Base-by-base conservation (phyloP, 805 yeast species). In the Kodamaea laetipori region DNA sequence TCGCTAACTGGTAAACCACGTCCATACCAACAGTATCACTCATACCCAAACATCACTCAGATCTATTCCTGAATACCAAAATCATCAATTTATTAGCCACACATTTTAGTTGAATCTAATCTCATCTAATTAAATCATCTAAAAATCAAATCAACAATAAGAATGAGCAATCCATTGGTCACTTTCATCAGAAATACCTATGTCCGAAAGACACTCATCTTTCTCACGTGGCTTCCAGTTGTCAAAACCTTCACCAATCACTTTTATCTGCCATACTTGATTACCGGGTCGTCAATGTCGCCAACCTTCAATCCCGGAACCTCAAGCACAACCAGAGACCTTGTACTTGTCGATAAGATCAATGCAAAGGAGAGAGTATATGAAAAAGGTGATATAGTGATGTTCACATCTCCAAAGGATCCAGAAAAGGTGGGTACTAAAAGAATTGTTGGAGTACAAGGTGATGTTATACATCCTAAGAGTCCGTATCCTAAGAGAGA, bases 201-300 rank as follows among this genome's bases (percentile, higher is more conserved):
- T 8, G 24, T 21, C 6, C 6, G 24, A 21, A 21, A 21, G 8
- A 21, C 24, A 21, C 8, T 6, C 24, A 21, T 21, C 24, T 56
- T 71, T 2, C 45, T 69, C 28, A 61, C 73, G 24, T 90, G 96
- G 96, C 63, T 89, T 21, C 97, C 97, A 0, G 96, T 89, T 36
- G 61, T 77, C 11, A 76, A 83, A 50, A 78, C 86, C 1, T 64
- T 83, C 47, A 77, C 80, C 28, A 88, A 86, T 49, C 86, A 84
- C 57, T 81, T 82, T 8, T 81, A 78, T 40, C 89, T 81, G 64
- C 74, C 90, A 19, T 86, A 87, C 11, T 78, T 80, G 62, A 77
- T 90, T 12, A 77, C 82, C 34, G 98, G 98, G 1, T 64, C 76
- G 30, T 87, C 96, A 17, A 90, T 90, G 98, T 74, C 86, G 41